Evolutionary conservation across 2,329 filamentous ascomycete species (phyloP), one percentile per base, ranked within the genome.

Genomic region (Orbilia brochopaga): DNA sequence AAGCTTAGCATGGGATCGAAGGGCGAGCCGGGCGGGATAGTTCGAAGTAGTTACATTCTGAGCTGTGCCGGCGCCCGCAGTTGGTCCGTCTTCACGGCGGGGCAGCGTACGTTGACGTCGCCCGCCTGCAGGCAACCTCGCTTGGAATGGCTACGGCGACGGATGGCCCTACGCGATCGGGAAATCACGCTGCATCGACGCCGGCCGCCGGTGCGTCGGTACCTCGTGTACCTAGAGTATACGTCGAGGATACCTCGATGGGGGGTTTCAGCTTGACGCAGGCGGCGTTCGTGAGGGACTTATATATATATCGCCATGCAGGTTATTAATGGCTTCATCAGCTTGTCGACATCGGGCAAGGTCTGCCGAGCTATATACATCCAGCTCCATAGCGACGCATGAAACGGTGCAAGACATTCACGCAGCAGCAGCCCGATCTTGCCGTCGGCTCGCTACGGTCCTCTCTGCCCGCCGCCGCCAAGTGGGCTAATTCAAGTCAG

Each of bases 111-210:
- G 27, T 44, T 17, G 40, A 44, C 40, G 40, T 44, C 27, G 27
- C 27, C 27, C 27, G 27, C 27, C 27, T 32, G 27, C 27, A 32
- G 27, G 27, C 3, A 32, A 13, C 48, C 24, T 65, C 67, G 67
- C 60, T 59, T 65, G 24, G 50, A 55, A 52, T 60, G 40, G 40
- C 48, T 65, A 65, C 67, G 51, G 46, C 24, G 48, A 48, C 67
- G 67, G 55, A 56, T 72, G 40, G 67, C 51, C 60, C 57, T 72
- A 65, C 67, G 67, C 35, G 44, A 65, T 72, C 67, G 67, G 67
- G 67, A 59, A 72, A 51, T 15, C 37, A 30, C 66, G 35, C 52
- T 59, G 55, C 64, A 57, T 69, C 59, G 40, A 50, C 56, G 27
- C 30, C 42, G 51, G 24, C 60, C 27, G 23, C 51, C 44, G n/a